Evolutionary conservation across 139 green algal species (phyloP), one percentile per base, ranked within the genome.

Genomic region (Picochlorum sp.): DNA sequence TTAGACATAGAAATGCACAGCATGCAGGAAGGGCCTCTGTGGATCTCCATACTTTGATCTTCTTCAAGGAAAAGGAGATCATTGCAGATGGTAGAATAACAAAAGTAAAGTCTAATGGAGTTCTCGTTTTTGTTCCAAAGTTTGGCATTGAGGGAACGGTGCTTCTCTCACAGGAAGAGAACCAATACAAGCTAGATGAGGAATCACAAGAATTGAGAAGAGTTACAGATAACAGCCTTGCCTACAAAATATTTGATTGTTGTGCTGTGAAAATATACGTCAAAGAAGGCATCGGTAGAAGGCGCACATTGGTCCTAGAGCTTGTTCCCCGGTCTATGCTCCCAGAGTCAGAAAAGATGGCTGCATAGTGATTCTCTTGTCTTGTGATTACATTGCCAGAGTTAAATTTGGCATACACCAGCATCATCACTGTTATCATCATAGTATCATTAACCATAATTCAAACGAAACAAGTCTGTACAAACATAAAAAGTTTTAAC

Each of bases 31-130:
- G 93, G 4, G 88, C 86, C 0, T 87, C 68, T 22, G 87, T 90
- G 30, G 87, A 97, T 77, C 88, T 99, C 52, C 85, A 97, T 82
- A 99, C 93, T 0, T 78, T 97, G 47, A 89, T 97, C 37, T 99
- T 94, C 78, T 99, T 99, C 55, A 35, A 47, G n/a, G 44, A 35
- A 24, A 40, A 60, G 2, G 69, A 61, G 14, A 63, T 79, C 22
- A 55, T 85, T 43, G 84, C 79, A 2, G 86, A 94, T 41, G 88
- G 86, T 1, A 63, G 88, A 3, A 77, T 96, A 28, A 77, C 81
- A 2, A 28, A 24, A 0, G 59, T 65, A 8, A 65, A 44, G 43
- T 60, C 79, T 41, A 95, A 96, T 59, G 89, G 90, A 2, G 52
- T 97, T 5, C 78, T 97, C 20, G 89, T 96, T 14, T 96, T 96